Base-by-base conservation (phyloP, 305 asterid species). In the Rubia tinctorum region DNA sequence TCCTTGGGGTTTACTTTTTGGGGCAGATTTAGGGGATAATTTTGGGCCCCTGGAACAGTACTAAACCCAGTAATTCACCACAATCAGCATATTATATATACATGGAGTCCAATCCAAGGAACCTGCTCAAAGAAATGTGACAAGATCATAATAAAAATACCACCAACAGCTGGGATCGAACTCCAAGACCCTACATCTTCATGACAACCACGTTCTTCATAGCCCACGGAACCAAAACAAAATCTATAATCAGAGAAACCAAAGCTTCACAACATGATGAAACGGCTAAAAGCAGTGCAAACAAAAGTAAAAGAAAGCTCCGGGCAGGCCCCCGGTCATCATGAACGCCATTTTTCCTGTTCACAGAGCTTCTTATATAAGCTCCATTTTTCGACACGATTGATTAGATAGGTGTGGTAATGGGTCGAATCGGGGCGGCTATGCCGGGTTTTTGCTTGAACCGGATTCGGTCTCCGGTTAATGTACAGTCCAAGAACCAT, bases 391-490 rank as follows among this genome's bases (percentile, higher is more conserved):
- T 30, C 49, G 5, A 44, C 7, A n/a, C 7, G 12, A 4, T 15
- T 3, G 27, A 8, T 22, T 59, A 20, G 63, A 8, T 23, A 68
- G 65, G 47, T 22, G 73, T 43, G 68, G 1, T 1, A 47, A 88
- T 88, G 93, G 93, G 80, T 2, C 79, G 78, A 77, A 72, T 80
- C 30, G 86, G 82, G 15, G 78, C 83, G 6, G 86, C 81, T 58
- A 75, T 89, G 76, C 90, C 90, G 61, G 82, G 66, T 71, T 82
- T 85, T 66, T 85, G 90, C 86, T 71, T 89, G 53, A 85, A 84
- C 71, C 84, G 88, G 61, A 80, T 89, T 45, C 87, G 91, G 53
- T 78, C 89, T 0, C 78, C 84, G 39, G 9, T 25, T 3, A 75
- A 83, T 2, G 64, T 73, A 34, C 88, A 72, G 60, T 51, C 78